These are phyloP conservation scores for Barbarea vulgaris DNA, from an alignment of 345 rosid species.

Conservation along the genomic window DNA sequence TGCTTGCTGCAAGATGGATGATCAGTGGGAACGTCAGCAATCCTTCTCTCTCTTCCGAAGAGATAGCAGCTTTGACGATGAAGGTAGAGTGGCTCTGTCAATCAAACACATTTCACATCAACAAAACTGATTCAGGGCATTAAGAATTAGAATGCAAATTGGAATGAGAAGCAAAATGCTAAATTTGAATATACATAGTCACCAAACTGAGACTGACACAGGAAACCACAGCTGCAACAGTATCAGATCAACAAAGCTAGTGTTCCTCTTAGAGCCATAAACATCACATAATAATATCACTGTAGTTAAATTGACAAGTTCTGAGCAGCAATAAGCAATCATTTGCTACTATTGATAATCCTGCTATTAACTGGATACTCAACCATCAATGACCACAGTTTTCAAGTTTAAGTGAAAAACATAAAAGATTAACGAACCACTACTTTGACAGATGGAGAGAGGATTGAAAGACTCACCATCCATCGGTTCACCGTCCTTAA, in stretches of 20 bases:
- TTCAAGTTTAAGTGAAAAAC: conserved; percentile 8
- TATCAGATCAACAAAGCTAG: not conserved
- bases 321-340: not conserved
- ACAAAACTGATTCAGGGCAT: conserved; percentile 1
- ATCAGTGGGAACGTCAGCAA: conserved; percentile 93
- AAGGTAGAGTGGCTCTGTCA: conserved; percentile 86
- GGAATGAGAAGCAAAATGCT: not conserved
- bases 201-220: conserved; percentile 1
- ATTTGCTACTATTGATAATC: not conserved
- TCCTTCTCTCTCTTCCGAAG: conserved; percentile 92
- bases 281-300: not conserved
- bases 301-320: conserved; percentile 7
- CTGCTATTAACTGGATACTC: conserved; percentile 3
- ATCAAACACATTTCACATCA: conserved; percentile 23
- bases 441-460: conserved; percentile 14
- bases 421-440: conserved; percentile 17
- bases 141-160: conserved; percentile 8
- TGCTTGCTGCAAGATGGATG: conserved; percentile 99
- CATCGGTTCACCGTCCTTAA: conserved; percentile 84
- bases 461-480: conserved; percentile 54
- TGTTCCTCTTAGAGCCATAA: not conserved
- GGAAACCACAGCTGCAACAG: conserved; percentile 8
- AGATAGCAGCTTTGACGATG: conserved; percentile 98
- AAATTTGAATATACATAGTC: not conserved
- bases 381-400: not conserved